phyloP scores from a whole-genome alignment of 2,329 filamentous ascomycete genomes.

The Fusarium dlaminii region DNA sequence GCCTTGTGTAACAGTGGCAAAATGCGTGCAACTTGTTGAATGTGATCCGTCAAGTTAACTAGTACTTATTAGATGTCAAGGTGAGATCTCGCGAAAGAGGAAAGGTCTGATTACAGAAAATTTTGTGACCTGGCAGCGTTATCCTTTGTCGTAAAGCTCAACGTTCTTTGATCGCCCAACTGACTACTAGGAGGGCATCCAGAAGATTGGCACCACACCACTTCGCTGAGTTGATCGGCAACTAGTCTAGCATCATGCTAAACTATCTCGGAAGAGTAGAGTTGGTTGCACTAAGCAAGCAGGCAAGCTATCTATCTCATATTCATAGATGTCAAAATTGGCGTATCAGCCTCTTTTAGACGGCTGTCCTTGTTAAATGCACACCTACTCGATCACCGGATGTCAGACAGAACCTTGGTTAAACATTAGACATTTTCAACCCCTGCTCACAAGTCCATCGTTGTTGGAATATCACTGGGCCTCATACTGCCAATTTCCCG shows the following conservation, averaged over 20 bases:
- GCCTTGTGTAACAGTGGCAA: background rate
- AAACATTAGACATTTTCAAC: background rate
- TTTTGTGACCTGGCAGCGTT: background rate
- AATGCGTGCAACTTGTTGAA: background rate
- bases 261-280: background rate
- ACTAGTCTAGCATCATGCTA: background rate
- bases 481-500: background rate
- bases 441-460: background rate
- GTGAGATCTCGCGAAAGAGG: background rate
- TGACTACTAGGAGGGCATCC: background rate
- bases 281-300: background rate
- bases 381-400: background rate
- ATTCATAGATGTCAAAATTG: background rate
- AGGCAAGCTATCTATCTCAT: background rate
- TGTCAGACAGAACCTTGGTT: background rate
- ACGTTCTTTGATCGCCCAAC: background rate
- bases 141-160: background rate
- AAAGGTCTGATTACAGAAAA: background rate
- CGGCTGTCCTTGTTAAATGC: background rate
- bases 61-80: background rate
- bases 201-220: slow-evolving; percentile 9
- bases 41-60: slow-evolving; percentile 23
- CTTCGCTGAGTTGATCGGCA: slow-evolving; percentile 12
- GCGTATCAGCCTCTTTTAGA: background rate
- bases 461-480: background rate